phyloP scores from a whole-genome alignment of 176 grass and related monocot species.

The Olyra latifolia region DNA sequence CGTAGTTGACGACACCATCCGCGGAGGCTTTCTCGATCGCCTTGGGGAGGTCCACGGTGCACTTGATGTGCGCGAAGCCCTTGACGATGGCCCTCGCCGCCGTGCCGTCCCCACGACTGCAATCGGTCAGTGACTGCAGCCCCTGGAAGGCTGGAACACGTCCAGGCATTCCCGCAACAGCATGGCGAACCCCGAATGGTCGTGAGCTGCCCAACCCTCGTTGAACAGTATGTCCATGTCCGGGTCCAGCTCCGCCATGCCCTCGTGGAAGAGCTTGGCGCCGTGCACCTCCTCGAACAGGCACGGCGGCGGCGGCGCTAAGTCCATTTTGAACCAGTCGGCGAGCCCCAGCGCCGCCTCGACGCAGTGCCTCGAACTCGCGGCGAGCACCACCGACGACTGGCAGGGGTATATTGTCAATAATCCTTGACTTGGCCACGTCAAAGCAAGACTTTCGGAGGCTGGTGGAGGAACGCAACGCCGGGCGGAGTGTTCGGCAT shows the following conservation, averaged over 20 bases:
- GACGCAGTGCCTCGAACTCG: neutral
- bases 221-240: slow-evolving; percentile 28
- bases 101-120: slow-evolving; percentile 31
- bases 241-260: neutral
- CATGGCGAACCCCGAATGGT: neutral
- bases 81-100: neutral
- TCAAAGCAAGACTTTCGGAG: too few species aligned
- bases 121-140: slow-evolving; percentile 34
- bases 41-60: slow-evolving; percentile 39
- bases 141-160: slow-evolving; percentile 37
- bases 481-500: too few species aligned
- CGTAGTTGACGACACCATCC: too few species aligned
- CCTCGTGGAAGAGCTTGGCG: neutral
- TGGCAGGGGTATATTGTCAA: too few species aligned
- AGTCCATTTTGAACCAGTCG: slow-evolving; percentile 34
- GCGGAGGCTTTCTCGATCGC: too few species aligned
- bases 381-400: neutral
- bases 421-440: too few species aligned
- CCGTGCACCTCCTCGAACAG: neutral
- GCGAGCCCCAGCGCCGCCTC: neutral
- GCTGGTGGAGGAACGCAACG: too few species aligned
- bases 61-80: too few species aligned
- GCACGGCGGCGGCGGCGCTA: neutral
- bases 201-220: neutral
- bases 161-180: slow-evolving; percentile 5